Base-by-base conservation (phyloP, 306 rosid genomes). In the Pyrus betulifolia region DNA sequence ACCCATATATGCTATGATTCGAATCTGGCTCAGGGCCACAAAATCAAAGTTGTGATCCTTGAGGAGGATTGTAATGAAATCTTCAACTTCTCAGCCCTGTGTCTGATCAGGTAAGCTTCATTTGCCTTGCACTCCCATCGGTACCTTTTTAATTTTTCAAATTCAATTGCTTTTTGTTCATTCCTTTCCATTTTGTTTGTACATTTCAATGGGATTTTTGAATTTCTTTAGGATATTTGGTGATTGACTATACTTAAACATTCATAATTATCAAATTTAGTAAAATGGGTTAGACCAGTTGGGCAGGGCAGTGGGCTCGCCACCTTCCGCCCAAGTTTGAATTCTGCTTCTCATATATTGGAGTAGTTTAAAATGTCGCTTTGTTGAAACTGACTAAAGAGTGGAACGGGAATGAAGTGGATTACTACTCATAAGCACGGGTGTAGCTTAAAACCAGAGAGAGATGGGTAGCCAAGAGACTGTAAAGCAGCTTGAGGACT, bases 401-500 rank as follows among this genome's bases (percentile, higher is more conserved):
- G 10, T 52, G 45, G 58, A 76, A 27, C 68, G n/a, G 35, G 70
- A 67, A 23, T 33, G 68, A 59, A 23, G 67, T 22, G 57, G 66
- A 54, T 38, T 77, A 60, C 17, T 42, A 8, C 17, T 35, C 15
- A 30, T 19, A 6, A 9, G 59, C 55, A 46, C 11, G 6, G 23
- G 49, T 67, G 44, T 27, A 27, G 28, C 21, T 44, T 44, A 5
- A 10, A n/a, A 57, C 23, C 54, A 49, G 8, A 21, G 67, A 35
- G 70, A 40, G 49, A 94, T 91, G 98, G 90, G 82, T 61, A 75
- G 84, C 69, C 87, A 94, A 82, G 98, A 90, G 76, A 77, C 74
- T 45, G 96, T 89, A 21, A 93, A 94, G 86, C 90, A 94, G 63
- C 87, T 91, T 62, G 96, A 89, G 78, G 97, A 94, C 21, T 91